phyloP scores from a whole-genome alignment of 2,329 filamentous ascomycete species.

The Hypoxylon sp. region DNA sequence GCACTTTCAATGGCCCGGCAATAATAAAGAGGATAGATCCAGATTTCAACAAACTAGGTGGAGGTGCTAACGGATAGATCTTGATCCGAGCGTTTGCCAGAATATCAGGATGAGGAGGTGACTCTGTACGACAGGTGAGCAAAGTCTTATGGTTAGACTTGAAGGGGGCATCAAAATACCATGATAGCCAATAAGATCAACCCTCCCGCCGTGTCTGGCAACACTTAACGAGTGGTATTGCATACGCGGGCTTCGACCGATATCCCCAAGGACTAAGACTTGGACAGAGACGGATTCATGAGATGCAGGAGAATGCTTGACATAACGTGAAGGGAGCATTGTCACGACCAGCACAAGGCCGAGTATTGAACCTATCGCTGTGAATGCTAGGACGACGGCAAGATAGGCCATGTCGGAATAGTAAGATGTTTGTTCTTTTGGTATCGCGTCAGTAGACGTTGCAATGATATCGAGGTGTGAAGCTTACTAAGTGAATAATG shows the following conservation, averaged over 20 bases:
- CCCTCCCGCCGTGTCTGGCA: slow-evolving; percentile 82
- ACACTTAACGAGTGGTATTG: slow-evolving; percentile 97
- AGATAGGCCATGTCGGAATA: slow-evolving; percentile 49
- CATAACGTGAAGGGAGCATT: slow-evolving; percentile 57
- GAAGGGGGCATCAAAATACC: slow-evolving; percentile 65
- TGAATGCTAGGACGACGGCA: slow-evolving; percentile 48
- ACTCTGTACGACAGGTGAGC: slow-evolving; percentile 68
- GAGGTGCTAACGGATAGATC: slow-evolving; percentile 77
- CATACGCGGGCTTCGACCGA: slow-evolving; percentile 97
- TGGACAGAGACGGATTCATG: slow-evolving; percentile 68
- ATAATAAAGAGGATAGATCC: slow-evolving; percentile 82
- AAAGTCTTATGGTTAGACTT: slow-evolving; percentile 15
- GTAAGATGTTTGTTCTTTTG: slow-evolving; percentile 28
- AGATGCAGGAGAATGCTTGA: slow-evolving; percentile 54
- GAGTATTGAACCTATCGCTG: slow-evolving; percentile 50
- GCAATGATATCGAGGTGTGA: neutral
- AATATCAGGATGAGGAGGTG: slow-evolving; percentile 84
- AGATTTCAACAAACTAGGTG: slow-evolving; percentile 77
- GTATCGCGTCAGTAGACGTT: slow-evolving; percentile 1
- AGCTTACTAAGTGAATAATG: slow-evolving; percentile 32
- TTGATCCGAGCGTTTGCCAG: slow-evolving; percentile 76
- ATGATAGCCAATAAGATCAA: slow-evolving; percentile 90
- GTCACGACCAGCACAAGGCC: slow-evolving; percentile 53
- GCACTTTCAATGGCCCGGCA: slow-evolving; percentile 84
- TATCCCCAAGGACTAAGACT: slow-evolving; percentile 93